Evolutionary conservation across 2,329 filamentous ascomycete species (phyloP).

Genomic region (Metarhizium anisopliae): DNA sequence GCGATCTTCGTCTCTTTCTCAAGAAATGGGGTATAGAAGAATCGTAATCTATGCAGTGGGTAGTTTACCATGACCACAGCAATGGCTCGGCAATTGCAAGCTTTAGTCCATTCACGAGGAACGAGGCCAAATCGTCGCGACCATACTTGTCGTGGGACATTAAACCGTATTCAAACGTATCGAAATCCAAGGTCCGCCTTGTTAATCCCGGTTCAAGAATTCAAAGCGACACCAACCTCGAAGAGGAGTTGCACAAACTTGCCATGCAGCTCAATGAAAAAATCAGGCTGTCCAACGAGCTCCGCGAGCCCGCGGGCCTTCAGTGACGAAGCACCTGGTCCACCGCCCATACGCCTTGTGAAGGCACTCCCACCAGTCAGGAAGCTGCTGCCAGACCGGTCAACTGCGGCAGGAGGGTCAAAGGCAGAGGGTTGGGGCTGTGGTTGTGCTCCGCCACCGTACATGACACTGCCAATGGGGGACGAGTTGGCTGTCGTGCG

Average conservation of each 20-base stretch:
- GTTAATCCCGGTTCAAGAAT: slow-evolving; percentile 25
- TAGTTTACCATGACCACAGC: neutral
- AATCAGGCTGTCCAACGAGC: slow-evolving; percentile 56
- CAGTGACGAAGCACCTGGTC: slow-evolving; percentile 44
- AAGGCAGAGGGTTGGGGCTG: slow-evolving; percentile 17
- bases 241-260: slow-evolving; percentile 55
- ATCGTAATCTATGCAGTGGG: neutral
- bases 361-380: slow-evolving; percentile 47
- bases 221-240: slow-evolving; percentile 47
- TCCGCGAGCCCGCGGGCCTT: slow-evolving; percentile 55
- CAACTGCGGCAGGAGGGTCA: slow-evolving; percentile 22
- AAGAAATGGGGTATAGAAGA: neutral
- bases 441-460: slow-evolving; percentile 24
- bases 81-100: neutral
- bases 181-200: neutral
- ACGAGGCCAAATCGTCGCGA: neutral
- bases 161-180: slow-evolving; percentile 2
- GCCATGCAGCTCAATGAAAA: slow-evolving; percentile 58
- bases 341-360: slow-evolving; percentile 48
- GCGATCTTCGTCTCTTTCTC: neutral
- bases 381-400: slow-evolving; percentile 44
- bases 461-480: slow-evolving; percentile 29
- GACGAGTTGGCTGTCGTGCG: slow-evolving; percentile 37
- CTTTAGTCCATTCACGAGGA: neutral
- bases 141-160: neutral